These are phyloP conservation scores for Aspergillus phoenicis DNA, from an alignment of 2,329 filamentous ascomycete genomes.

Conservation along the genomic window DNA sequence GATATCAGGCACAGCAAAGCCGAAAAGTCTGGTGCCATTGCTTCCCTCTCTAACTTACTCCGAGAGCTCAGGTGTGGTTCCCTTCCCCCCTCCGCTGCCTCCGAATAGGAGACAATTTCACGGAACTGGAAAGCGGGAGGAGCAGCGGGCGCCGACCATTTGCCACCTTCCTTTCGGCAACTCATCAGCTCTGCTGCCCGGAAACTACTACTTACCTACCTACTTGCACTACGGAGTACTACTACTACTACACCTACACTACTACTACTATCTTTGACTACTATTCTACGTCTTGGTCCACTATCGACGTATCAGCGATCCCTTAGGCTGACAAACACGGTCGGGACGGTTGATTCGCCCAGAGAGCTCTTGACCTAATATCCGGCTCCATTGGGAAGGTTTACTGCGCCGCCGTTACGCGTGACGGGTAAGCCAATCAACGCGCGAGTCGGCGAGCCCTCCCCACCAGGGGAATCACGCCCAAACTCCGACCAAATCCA, in stretches of 20 bases:
- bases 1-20: slow-evolving; percentile 11
- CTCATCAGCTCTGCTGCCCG: background rate
- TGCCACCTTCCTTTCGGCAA: slow-evolving; percentile 4
- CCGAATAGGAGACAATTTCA: background rate
- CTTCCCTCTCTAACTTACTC: background rate
- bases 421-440: slow-evolving; percentile 18
- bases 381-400: slow-evolving; percentile 10
- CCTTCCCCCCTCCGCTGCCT: background rate
- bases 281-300: background rate
- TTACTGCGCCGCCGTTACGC: slow-evolving; percentile 16
- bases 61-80: slow-evolving; percentile 4
- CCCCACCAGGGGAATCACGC: slow-evolving; percentile 7
- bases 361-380: background rate
- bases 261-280: no score
- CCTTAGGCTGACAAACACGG: slow-evolving; percentile 16
- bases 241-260: background rate
- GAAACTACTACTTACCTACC: background rate
- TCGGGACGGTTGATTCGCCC: slow-evolving; percentile 15
- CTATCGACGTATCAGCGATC: slow-evolving; percentile 17
- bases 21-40: background rate
- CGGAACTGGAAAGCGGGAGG: background rate
- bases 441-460: background rate
- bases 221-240: no score
- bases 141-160: background rate
- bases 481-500: slow-evolving; percentile 9